Conservation (phyloP, 495 filamentous ascomycete genomes). For the Podospora pseudopauciseta region DNA sequence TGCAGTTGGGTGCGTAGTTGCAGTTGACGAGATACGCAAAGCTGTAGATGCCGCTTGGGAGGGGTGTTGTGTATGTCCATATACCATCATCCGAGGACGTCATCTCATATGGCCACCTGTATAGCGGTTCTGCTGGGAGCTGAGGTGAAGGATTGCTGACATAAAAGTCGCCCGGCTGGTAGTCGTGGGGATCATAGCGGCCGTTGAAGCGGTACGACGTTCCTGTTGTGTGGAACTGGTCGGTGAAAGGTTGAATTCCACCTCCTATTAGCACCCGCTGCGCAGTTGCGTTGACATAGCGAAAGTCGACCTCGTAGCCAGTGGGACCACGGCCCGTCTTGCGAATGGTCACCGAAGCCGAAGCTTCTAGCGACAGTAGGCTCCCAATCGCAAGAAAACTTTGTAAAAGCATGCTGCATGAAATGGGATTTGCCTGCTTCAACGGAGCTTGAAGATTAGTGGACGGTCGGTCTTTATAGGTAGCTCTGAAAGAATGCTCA, state of each 20-base stretch:
- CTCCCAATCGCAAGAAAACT: neutral
- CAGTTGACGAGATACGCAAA: slow-evolving; percentile 34
- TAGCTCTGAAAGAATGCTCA: neutral
- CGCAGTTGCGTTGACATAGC: slow-evolving; percentile 31
- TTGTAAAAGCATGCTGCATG: neutral
- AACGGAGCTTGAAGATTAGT: no score
- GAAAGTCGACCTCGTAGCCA: slow-evolving; percentile 35
- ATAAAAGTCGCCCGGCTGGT: slow-evolving; percentile 33
- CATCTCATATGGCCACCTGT: slow-evolving; percentile 36
- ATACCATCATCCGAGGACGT: slow-evolving; percentile 21
- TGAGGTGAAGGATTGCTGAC: slow-evolving; percentile 24
- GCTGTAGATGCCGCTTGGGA: slow-evolving; percentile 33
- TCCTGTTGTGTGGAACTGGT: slow-evolving; percentile 32
- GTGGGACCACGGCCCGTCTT: slow-evolving; percentile 32
- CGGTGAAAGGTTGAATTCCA: slow-evolving; percentile 30
- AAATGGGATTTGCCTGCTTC: no score
- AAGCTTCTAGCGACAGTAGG: neutral
- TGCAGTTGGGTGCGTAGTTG: slow-evolving; percentile 33
- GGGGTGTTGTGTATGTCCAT: slow-evolving; percentile 33
- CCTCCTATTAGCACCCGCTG: slow-evolving; percentile 32
- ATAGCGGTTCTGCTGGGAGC: slow-evolving; percentile 16
- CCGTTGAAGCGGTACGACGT: slow-evolving; percentile 23
- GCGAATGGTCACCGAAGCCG: slow-evolving; percentile 31
- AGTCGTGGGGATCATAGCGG: slow-evolving; percentile 29
- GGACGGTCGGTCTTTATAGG: no score